Evolutionary conservation across 441 rosid species (phyloP), one percentile per base, ranked within the genome.

Genomic region (Eruca vesicaria): DNA sequence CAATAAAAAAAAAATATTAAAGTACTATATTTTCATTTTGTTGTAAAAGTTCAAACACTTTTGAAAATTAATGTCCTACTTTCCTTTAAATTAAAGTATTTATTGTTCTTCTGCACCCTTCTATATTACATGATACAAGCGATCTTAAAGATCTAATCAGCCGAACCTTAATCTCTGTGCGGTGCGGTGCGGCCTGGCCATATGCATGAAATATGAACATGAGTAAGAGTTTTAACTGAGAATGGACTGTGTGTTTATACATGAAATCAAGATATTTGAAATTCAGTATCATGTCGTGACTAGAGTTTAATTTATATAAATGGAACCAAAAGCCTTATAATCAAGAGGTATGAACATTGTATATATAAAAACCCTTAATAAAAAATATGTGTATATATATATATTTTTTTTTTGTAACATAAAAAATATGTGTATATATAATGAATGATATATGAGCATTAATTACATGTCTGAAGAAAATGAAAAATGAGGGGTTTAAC

Each of bases 381-480:
- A 23, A 23, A 23, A 23, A 23, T 23, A 2, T 1, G 2, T 23
- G 28, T 23, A 23, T 3, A 23, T 23, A 38, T 33, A 33, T 8
- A n/a, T 0, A 10, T n/a, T n/a, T n/a, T n/a, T n/a, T n/a, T n/a
- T n/a, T n/a, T n/a, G n/a, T n/a, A n/a, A n/a, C n/a, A n/a, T n/a
- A n/a, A n/a, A n/a, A n/a, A n/a, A n/a, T n/a, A n/a, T n/a, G n/a
- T n/a, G n/a, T n/a, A n/a, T n/a, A n/a, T n/a, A n/a, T n/a, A n/a
- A n/a, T n/a, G n/a, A 33, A 73, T 29, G 18, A 45, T 26, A 60
- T 31, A 63, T 20, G 66, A 21, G 29, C 16, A 78, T 72, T 28
- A 61, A 59, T 20, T 78, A 63, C 60, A 66, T 50, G 66, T 70
- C 75, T 72, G 38, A 72, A 60, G 16, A 68, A 68, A 53, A 61